Base-by-base conservation (phyloP, 306 rosid species). In the Fragaria nilgerrensis region DNA sequence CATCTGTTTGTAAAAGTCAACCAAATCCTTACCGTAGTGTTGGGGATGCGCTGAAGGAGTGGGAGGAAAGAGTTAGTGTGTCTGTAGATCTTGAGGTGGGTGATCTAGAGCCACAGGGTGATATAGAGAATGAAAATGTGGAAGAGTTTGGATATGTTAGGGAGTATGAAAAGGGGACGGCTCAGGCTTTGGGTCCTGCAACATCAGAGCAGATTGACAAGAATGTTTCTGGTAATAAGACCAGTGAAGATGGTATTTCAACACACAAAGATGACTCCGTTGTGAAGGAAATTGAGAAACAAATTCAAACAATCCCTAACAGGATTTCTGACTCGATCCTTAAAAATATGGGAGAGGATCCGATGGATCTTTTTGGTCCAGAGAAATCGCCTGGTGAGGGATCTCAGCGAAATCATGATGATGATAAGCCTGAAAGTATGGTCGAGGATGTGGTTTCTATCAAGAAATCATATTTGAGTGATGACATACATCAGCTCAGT, bases 181-280 rank as follows among this genome's bases (percentile, higher is more conserved):
- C 87, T 49, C 98, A 95, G 85, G 96, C 98, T 34, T 62, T 92
- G 89, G 98, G 98, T 22, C 91, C 92, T 74, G 98, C 98, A 73
- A 89, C 91, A 23, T 65, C 88, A 32, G 98, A 95, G 74, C 98
- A 95, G 85, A 81, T 83, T 37, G 89, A 90, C 77, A 83, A 47
- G 82, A 88, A 82, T 80, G 81, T 85, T 73, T 79, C 82, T 73
- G 71, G 53, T 16, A 72, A 79, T 75, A 87, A 75, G 79, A 52
- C 36, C 48, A 85, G 84, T 68, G 80, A 81, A 72, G 90, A 87
- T 63, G 43, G 74, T 81, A 75, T 1, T 39, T 77, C 88, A 20
- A 77, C 68, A 16, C 83, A 84, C 55, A 68, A 77, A 53, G 91
- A 88, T 78, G 75, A 76, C 34, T 17, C 61, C 19, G 41, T 74